A percentile compares a stretch with the other conserved stretches of the same genome.
These are phyloP conservation scores for Candida chilensis DNA, from an alignment of 805 yeast species.

Conservation along the genomic window DNA sequence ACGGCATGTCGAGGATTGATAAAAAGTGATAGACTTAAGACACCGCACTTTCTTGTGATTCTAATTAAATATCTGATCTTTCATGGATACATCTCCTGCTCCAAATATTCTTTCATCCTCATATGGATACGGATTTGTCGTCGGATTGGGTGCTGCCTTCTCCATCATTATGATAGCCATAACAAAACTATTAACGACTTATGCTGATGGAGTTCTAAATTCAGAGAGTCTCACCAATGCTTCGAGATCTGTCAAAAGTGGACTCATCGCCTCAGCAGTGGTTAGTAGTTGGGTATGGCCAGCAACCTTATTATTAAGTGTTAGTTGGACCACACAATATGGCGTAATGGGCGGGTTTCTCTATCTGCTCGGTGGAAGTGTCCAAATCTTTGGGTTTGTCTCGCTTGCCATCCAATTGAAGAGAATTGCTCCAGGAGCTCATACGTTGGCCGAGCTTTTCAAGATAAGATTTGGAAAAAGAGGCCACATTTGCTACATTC, in stretches of 20 bases:
- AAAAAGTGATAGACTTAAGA: too few relatives aligned
- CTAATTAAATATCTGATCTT: too few relatives aligned
- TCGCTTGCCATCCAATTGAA: constrained; percentile 28
- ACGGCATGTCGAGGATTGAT: too few relatives aligned
- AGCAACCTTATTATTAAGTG: constrained; percentile 24
- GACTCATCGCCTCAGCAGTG: constrained; percentile 32
- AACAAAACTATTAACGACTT: constrained; percentile 20
- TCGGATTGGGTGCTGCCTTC: constrained; percentile 37
- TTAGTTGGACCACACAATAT: constrained; percentile 27
- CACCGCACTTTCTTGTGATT: too few relatives aligned
- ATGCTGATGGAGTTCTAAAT: constrained; percentile 28
- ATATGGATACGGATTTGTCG: constrained; percentile 32
- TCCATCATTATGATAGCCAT: constrained; percentile 26
- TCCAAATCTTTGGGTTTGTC: constrained; percentile 25
- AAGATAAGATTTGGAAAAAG: constrained; percentile 22
- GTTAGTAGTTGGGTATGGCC: constrained; percentile 43
- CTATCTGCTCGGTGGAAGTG: constrained; percentile 26
- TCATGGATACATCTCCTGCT: too few relatives aligned
- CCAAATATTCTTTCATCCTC: too few relatives aligned
- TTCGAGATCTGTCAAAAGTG: constrained; percentile 25
- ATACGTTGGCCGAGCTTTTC: constrained; percentile 28
- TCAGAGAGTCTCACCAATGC: constrained; percentile 20
- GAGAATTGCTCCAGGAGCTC: constrained; percentile 29
- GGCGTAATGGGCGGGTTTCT: constrained; percentile 31
- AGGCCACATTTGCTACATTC: constrained; percentile 22